Evolutionary conservation across 2,329 filamentous ascomycete species (phyloP).

Genomic region (Zymoseptoria pseudotritici): DNA sequence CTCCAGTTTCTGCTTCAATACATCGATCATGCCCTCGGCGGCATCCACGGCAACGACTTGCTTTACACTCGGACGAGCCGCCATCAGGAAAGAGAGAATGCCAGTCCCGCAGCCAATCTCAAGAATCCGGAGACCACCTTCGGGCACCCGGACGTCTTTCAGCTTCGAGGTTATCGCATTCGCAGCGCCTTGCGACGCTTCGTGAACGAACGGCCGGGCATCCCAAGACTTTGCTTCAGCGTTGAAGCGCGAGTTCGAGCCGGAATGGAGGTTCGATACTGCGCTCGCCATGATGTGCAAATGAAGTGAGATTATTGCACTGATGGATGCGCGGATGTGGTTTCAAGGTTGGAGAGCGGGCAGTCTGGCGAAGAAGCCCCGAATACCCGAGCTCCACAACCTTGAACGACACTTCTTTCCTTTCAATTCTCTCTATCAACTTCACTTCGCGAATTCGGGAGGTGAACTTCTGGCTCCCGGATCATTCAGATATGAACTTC

Average conservation of each 20-base stretch:
- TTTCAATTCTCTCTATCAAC: not conserved
- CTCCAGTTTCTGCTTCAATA: conserved; percentile 16
- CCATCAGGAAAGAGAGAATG: conserved; percentile 19
- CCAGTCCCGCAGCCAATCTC: conserved; percentile 24
- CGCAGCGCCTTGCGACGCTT: conserved; percentile 16
- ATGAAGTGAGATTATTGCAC: not conserved
- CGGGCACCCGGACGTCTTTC: not conserved
- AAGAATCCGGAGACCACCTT: conserved; percentile 10
- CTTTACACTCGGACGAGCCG: conserved; percentile 8
- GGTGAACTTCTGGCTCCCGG: too few relatives aligned
- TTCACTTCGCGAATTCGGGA: too few relatives aligned
- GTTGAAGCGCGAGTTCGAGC: conserved; percentile 19
- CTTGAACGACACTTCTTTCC: not conserved
- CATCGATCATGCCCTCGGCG: conserved; percentile 23
- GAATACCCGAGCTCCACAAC: not conserved
- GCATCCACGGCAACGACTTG: conserved; percentile 20
- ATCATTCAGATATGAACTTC: too few relatives aligned
- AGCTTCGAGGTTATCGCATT: conserved; percentile 13
- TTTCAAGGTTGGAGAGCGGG: not conserved
- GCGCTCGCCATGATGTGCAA: conserved; percentile 17
- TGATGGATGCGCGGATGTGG: not conserved
- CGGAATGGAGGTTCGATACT: conserved; percentile 15
- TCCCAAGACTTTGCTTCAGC: conserved; percentile 22
- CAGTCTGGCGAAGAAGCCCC: not conserved
- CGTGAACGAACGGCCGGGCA: conserved; percentile 19